Base-by-base conservation (phyloP, 768 basidiomycete genomes). In the Leccinum variicolor region DNA sequence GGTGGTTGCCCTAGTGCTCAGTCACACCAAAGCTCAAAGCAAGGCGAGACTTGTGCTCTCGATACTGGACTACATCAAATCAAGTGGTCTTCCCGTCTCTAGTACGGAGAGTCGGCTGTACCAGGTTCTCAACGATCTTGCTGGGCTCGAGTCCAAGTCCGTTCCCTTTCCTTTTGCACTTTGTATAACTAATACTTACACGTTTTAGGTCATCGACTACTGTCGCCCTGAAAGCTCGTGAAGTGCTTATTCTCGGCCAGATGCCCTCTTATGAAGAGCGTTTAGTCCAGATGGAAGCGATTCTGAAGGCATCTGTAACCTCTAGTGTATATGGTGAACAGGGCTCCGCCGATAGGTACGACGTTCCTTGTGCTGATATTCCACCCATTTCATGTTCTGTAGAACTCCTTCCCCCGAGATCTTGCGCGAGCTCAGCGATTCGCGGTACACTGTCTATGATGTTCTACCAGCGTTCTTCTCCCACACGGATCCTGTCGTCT, bases 211-310 rank as follows among this genome's bases (percentile, higher is more conserved):
- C 93, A 6, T 96, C 95, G n/a, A 91, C 86, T 29, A 80, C 87
- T 55, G 95, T 98, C 34, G 83, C 95, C 3, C 75, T 99, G 62
- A 98, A 96, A 74, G 97, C 97, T 43, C 90, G 97, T 48, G 97
- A 99, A 77, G 97, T 97, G 7, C 82, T 98, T 49, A 98, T 99
- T 67, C 81, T 93, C 31, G 92, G 92, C 49, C 93, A 96, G 71
- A 90, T 99, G 84, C 97, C 97, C 6, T 96, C 94, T 14, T 96
- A 92, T 69, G 94, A 98, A 67, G 97, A 98, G 72, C 89, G 97
- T 57, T 79, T 87, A 43, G 77, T 84, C 26, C 97, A 99, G 73
- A 96, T 99, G 91, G 95, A 97, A 76, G 80, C 86, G 26, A 89
- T 99, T 53, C 81, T 99, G 50, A 93, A 90, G 74, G 82, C 87